Percentiles rank a stretch among this genome's conserved stretches.
phyloP scores from a whole-genome alignment of 2,329 filamentous ascomycete genomes.

The Monosporascus sp. region DNA sequence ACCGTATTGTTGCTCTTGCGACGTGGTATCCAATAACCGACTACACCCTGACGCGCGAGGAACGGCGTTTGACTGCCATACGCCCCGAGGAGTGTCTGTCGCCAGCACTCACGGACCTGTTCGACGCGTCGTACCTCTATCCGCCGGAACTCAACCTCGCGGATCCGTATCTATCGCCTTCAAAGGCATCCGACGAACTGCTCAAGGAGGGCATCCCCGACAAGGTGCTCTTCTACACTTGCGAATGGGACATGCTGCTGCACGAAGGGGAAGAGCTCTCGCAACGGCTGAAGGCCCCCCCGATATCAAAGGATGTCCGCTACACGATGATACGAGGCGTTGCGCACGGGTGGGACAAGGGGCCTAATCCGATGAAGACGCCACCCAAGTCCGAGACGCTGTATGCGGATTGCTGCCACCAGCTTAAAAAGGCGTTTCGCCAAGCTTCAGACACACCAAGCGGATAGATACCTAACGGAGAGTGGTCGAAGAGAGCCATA shows the following conservation, averaged over 20 bases:
- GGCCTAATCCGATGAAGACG: slow-evolving; percentile 52
- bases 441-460: slow-evolving; percentile 3
- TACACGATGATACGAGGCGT: slow-evolving; percentile 55
- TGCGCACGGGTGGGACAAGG: slow-evolving; percentile 63
- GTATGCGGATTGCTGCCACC: slow-evolving; percentile 48
- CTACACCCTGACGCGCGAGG: slow-evolving; percentile 51
- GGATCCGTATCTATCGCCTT: slow-evolving; percentile 54
- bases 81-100: slow-evolving; percentile 55
- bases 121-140: slow-evolving; percentile 58
- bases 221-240: slow-evolving; percentile 53
- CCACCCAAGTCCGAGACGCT: slow-evolving; percentile 46
- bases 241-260: slow-evolving; percentile 62
- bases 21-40: slow-evolving; percentile 61
- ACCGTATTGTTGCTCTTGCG: slow-evolving; percentile 46
- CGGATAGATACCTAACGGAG: no score
- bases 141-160: slow-evolving; percentile 43
- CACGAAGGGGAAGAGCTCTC: slow-evolving; percentile 57
- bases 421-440: slow-evolving; percentile 41
- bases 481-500: no score
- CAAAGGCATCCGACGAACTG: slow-evolving; percentile 48
- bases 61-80: slow-evolving; percentile 48
- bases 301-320: slow-evolving; percentile 49
- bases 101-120: slow-evolving; percentile 53
- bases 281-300: slow-evolving; percentile 43
- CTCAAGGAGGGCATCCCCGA: slow-evolving; percentile 42